Percentiles rank a stretch among this genome's conserved stretches.
phyloP scores from a whole-genome alignment of 2,329 filamentous ascomycete species.

The Diaporthe batatas region DNA sequence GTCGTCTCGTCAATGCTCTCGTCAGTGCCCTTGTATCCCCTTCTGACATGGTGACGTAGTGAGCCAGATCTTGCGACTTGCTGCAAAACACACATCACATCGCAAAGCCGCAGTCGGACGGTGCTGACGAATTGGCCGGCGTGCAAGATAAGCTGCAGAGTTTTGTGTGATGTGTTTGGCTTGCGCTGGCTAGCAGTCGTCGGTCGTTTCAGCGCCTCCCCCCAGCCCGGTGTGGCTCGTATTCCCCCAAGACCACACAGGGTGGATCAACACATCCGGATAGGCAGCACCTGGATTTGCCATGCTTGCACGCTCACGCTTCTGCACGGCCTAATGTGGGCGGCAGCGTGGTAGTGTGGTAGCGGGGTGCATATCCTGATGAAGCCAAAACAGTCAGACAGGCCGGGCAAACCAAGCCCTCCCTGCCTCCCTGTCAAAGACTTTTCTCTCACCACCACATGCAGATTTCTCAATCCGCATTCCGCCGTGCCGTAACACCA shows the following conservation, averaged over 20 bases:
- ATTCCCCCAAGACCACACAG: constrained; percentile 25
- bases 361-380: background rate
- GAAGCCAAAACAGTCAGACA: constrained; percentile 13
- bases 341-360: constrained; percentile 7
- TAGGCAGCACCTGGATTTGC: constrained; percentile 6
- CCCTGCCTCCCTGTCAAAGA: background rate
- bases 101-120: constrained; percentile 6
- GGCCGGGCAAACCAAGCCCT: constrained; percentile 21
- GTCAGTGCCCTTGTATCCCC: background rate
- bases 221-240: constrained; percentile 35
- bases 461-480: background rate
- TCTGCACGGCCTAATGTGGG: constrained; percentile 38
- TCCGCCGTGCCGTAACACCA: background rate
- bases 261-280: constrained; percentile 20
- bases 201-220: constrained; percentile 20
- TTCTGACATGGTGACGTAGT: constrained; percentile 13
- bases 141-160: constrained; percentile 20
- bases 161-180: constrained; percentile 8
- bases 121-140: constrained; percentile 22
- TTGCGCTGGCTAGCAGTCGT: background rate
- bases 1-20: constrained; percentile 7
- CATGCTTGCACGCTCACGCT: constrained; percentile 20
- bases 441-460: constrained; percentile 2
- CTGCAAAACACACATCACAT: constrained; percentile 6
- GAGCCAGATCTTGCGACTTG: constrained; percentile 7